Evolutionary conservation across 2,329 filamentous ascomycete genomes (phyloP).

Genomic region (Arthrobotrys sphaeroides): DNA sequence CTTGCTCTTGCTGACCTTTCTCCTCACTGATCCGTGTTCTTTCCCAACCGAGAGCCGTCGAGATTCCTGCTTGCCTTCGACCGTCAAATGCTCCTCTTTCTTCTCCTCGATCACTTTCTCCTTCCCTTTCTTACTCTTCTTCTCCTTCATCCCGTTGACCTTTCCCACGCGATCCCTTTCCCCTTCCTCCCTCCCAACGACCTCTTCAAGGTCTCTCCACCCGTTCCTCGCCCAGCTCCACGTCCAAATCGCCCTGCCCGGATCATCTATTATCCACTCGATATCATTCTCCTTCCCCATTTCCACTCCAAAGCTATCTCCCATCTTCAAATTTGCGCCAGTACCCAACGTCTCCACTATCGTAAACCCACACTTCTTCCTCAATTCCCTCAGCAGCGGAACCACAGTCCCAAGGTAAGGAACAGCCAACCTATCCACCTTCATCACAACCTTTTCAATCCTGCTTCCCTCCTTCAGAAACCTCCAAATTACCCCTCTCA

Average conservation of each 20-base stretch:
- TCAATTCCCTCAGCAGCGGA: constrained; percentile 1
- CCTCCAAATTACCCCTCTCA: constrained; percentile 6
- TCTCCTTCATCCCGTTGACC: not conserved
- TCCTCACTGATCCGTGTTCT: not conserved
- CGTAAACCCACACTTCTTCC: not conserved
- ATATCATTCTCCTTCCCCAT: constrained; percentile 21
- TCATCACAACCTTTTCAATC: not conserved
- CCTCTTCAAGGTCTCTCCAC: constrained; percentile 8
- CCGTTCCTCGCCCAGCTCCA: constrained; percentile 2
- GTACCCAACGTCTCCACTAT: not conserved
- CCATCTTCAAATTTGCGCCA: not conserved
- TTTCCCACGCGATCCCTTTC: not conserved
- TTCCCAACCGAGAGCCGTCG: not conserved
- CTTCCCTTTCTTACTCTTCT: not conserved
- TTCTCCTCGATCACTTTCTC: not conserved
- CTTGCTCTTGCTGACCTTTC: constrained; percentile 17
- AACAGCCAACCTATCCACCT: not conserved
- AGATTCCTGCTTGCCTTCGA: not conserved
- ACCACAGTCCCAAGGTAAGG: constrained; percentile 1
- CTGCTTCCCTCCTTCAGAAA: not conserved
- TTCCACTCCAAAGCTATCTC: not conserved
- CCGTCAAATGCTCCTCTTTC: not conserved
- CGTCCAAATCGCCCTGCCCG: constrained; percentile 1
- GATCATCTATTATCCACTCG: constrained; percentile 23
- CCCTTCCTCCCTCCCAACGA: not conserved